Evolutionary conservation across 805 yeast genomes (phyloP), one percentile per base, ranked within the genome.

Genomic region (Candida sonorensis): DNA sequence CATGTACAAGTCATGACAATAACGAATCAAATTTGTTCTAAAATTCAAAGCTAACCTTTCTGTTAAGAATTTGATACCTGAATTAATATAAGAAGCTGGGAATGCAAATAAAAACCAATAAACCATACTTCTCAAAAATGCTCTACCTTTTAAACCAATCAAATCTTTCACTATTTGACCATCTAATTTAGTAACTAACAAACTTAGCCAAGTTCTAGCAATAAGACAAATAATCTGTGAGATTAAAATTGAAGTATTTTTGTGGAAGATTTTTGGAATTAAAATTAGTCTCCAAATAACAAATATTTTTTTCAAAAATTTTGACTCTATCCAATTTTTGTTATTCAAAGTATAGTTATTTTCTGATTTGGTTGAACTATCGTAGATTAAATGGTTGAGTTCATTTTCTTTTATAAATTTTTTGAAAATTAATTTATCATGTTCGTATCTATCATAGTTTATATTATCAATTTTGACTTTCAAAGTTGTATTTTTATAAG

Each of bases 71-170:
- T 81, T 83, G 51, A 88, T 88, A 36, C 90, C 87, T 29, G 95
- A 81, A 57, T 88, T 88, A 20, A 95, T 82, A 55, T 85, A 88
- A 3, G 92, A 78, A 0, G 96, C 94, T 2, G 97, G 97, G 40
- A 88, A 75, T 1, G 96, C 96, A 51, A 88, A 77, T 38, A 83
- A 59, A 37, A 88, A 74, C 97, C 97, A 88, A 55, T 82, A 81
- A 8, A 75, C 69, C 55, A 88, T 64, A 53, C 88, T 95, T 37
- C 83, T 65, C 25, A 77, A 55, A 46, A 88, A 88, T 33, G 79
- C 78, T 43, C 64, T 70, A 13, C 87, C 85, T 42, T 80, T 76
- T 12, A 87, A 86, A 12, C 86, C 79, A 44, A 88, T 85, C 50
- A 88, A 72, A 55, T 87, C 90, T 53, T 83, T 80, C 27, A 87